phyloP scores from a whole-genome alignment of 148 eudicot species.

The Chenopodium quinoa region DNA sequence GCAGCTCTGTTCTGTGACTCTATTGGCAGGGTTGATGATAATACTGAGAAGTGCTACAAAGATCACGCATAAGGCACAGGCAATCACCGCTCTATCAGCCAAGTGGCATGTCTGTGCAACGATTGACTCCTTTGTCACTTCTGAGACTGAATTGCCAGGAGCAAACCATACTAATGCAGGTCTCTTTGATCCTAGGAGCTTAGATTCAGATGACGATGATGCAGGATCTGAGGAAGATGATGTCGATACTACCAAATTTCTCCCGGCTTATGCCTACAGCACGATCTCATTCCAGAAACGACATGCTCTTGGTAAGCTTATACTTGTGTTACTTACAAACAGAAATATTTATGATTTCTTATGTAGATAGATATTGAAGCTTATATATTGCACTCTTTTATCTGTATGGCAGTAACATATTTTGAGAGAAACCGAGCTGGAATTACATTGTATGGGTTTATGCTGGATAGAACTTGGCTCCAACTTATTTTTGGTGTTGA shows the following conservation, averaged over 20 bases:
- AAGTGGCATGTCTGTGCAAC: slow-evolving; percentile 95
- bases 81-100: slow-evolving; percentile 79
- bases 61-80: slow-evolving; percentile 94
- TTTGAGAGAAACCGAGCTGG: slow-evolving; percentile 85
- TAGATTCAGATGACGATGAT: slow-evolving; percentile 55
- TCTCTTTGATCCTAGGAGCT: slow-evolving; percentile 1
- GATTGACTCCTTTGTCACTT: slow-evolving; percentile 48
- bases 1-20: slow-evolving; percentile 75
- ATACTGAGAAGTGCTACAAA: slow-evolving; percentile 76
- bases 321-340: not conserved
- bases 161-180: slow-evolving; percentile 16
- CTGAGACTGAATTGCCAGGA: slow-evolving; percentile 58
- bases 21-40: slow-evolving; percentile 72
- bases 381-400: not conserved
- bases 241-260: slow-evolving; percentile 61
- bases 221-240: slow-evolving; percentile 86
- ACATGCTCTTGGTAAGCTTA: slow-evolving; percentile 76
- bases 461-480: slow-evolving; percentile 73
- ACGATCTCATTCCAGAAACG: slow-evolving; percentile 86
- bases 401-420: slow-evolving; percentile 53
- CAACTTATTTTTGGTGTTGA: slow-evolving; percentile 75
- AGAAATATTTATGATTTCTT: not conserved
- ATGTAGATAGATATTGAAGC: not conserved
- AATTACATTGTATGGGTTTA: slow-evolving; percentile 70
- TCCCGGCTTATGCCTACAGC: slow-evolving; percentile 63